These are phyloP conservation scores for Periconia sp. DNA, from an alignment of 2,329 filamentous ascomycete genomes.

Conservation along the genomic window DNA sequence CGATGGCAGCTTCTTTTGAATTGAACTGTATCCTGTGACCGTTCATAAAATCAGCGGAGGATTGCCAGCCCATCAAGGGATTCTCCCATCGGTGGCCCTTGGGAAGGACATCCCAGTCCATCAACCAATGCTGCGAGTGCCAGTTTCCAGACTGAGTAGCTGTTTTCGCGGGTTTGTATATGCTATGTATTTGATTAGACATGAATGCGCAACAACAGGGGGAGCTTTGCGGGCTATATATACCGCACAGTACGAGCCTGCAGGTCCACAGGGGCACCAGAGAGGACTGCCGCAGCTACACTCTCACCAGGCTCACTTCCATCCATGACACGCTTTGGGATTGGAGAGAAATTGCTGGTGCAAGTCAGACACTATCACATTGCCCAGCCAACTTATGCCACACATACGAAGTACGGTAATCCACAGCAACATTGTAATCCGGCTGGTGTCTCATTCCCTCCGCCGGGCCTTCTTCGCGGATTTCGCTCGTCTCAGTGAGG, in stretches of 20 bases:
- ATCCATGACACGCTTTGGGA: constrained; percentile 86
- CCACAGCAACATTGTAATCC: constrained; percentile 77
- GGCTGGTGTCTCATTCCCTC: constrained; percentile 68
- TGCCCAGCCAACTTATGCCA: neutral
- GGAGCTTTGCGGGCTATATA: constrained; percentile 20
- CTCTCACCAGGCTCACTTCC: constrained; percentile 78
- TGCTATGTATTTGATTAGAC: constrained; percentile 57
- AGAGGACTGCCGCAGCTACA: constrained; percentile 81
- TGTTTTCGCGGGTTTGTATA: constrained; percentile 89
- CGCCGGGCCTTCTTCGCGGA: constrained; percentile 53
- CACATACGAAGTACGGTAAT: constrained; percentile 87
- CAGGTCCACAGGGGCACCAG: constrained; percentile 89
- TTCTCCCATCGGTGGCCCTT: constrained; percentile 99
- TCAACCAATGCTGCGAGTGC: constrained; percentile 84
- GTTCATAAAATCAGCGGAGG: constrained; percentile 92
- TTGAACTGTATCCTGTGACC: constrained; percentile 89
- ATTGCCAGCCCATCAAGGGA: constrained; percentile 97
- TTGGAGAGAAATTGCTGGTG: constrained; percentile 80
- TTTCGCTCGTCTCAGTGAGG: constrained; percentile 50
- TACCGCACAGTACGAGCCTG: constrained; percentile 94
- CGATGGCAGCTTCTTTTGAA: constrained; percentile 89
- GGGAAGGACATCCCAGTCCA: constrained; percentile 94
- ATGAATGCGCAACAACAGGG: neutral
- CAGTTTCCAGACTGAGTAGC: constrained; percentile 93
- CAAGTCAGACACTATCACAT: constrained; percentile 22